Percentiles rank a stretch among this genome's conserved stretches.
Conservation (phyloP, 139 green algal genomes). For the Gonium pectorale region DNA sequence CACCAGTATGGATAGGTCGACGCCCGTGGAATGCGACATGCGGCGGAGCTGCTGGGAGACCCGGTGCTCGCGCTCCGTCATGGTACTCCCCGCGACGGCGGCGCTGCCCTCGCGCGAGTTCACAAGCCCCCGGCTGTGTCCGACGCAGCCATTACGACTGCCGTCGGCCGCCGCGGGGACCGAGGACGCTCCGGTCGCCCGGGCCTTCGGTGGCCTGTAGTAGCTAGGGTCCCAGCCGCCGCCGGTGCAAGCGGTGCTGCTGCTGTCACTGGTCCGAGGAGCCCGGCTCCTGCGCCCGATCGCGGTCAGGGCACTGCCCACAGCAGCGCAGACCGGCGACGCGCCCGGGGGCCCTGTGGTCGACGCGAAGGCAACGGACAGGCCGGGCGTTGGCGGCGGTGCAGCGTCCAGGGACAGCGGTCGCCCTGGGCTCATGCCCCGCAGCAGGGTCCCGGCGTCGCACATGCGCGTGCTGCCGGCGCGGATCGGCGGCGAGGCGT, state of each 20-base stretch:
- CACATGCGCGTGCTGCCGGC: not conserved
- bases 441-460: not conserved
- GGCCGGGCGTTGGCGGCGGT: not conserved
- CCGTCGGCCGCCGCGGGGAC: no score
- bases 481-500: not conserved
- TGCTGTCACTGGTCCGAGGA: not conserved
- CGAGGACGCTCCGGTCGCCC: not conserved
- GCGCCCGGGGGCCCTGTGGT: no score
- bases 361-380: not conserved
- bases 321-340: no score
- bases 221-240: not conserved
- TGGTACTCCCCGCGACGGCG: no score
- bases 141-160: no score
- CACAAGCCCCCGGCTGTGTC: not conserved
- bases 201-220: not conserved
- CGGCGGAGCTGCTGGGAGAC: not conserved
- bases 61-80: not conserved
- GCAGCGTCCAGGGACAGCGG: not conserved
- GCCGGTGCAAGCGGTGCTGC: not conserved
- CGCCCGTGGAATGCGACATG: slow-evolving; percentile 2
- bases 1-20: slow-evolving; percentile 5
- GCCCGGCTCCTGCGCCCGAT: no score
- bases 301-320: no score
- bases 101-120: not conserved
- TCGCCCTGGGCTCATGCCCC: not conserved